A percentile compares a stretch with the other conserved stretches of the same genome.
Evolutionary conservation across 2,329 filamentous ascomycete species (phyloP).

Genomic region (Fonsecaea pugnacius): DNA sequence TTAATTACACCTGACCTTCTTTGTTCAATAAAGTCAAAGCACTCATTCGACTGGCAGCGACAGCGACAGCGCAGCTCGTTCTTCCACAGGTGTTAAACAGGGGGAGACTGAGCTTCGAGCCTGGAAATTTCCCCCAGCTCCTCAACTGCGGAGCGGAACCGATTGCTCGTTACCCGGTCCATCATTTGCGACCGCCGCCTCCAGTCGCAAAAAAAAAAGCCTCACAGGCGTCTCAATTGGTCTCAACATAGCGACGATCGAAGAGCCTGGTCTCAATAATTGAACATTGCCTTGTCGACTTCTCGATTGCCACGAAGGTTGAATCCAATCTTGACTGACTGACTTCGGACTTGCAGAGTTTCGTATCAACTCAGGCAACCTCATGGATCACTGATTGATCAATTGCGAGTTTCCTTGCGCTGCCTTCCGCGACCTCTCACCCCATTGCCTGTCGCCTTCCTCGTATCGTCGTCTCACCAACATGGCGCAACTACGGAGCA

Average conservation of each 20-base stretch:
- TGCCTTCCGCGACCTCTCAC: not conserved
- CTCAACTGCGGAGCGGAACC: slow-evolving; percentile 15
- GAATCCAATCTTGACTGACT: slow-evolving; percentile 2
- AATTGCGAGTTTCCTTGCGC: not conserved
- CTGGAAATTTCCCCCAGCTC: slow-evolving; percentile 9
- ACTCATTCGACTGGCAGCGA: not conserved
- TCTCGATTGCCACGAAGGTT: not conserved
- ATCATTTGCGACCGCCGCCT: slow-evolving; percentile 3
- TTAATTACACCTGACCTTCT: not conserved
- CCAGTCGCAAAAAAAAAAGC: slow-evolving; percentile 11
- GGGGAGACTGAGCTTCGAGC: slow-evolving; percentile 2
- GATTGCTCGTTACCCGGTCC: slow-evolving; percentile 2
- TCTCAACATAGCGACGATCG: not conserved
- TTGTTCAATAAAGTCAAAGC: not conserved
- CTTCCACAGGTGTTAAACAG: not conserved
- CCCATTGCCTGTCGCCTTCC: slow-evolving; percentile 1
- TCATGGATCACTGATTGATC: slow-evolving; percentile 24
- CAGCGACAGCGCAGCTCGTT: not conserved
- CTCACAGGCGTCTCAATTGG: not conserved
- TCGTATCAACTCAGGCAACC: not conserved
- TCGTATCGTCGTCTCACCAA: slow-evolving; percentile 22
- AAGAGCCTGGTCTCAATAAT: not conserved
- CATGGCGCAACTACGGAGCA: slow-evolving; percentile 33
- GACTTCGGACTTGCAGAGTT: not conserved
- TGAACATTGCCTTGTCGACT: not conserved